phyloP scores from a whole-genome alignment of 2,329 filamentous ascomycete genomes.

The Trichoderma koningii region DNA sequence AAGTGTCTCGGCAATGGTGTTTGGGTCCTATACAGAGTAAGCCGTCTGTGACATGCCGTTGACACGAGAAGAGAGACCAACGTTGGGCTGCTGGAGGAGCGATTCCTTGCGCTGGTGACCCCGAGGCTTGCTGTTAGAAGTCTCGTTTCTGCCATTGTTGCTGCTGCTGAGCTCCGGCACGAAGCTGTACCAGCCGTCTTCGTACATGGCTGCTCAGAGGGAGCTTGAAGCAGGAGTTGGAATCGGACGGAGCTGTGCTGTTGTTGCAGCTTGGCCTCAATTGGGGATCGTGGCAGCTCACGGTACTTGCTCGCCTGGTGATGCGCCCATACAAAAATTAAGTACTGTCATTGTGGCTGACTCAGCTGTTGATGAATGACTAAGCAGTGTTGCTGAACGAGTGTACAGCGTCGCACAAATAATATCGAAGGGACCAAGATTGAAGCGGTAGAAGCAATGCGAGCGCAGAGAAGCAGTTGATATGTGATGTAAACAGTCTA shows the following conservation, averaged over 20 bases:
- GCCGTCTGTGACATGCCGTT: slow-evolving; percentile 27
- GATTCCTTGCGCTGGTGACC: slow-evolving; percentile 69
- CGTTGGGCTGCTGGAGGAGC: slow-evolving; percentile 67
- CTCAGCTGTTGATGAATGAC: not conserved
- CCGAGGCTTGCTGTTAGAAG: slow-evolving; percentile 46
- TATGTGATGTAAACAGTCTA: too few relatives aligned
- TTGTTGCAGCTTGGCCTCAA: slow-evolving; percentile 32
- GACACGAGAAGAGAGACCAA: slow-evolving; percentile 41
- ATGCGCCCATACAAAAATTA: not conserved
- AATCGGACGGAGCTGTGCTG: slow-evolving; percentile 12
- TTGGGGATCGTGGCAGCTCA: slow-evolving; percentile 7
- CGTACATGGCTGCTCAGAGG: slow-evolving; percentile 61
- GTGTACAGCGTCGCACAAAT: too few relatives aligned
- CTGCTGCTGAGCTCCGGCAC: slow-evolving; percentile 63
- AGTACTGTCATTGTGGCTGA: not conserved
- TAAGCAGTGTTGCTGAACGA: not conserved
- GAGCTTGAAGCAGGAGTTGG: slow-evolving; percentile 10
- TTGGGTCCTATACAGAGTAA: slow-evolving; percentile 53
- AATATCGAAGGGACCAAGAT: too few relatives aligned
- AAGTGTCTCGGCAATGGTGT: slow-evolving; percentile 58
- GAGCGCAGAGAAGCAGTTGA: too few relatives aligned
- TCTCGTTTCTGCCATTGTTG: slow-evolving; percentile 53
- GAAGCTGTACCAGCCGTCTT: slow-evolving; percentile 83
- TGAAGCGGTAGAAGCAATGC: too few relatives aligned
- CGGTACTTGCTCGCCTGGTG: not conserved